A percentile compares a stretch with the other conserved stretches of the same genome.
These are phyloP conservation scores for Uncinocarpus reesii DNA, from an alignment of 2,329 filamentous ascomycete genomes.

Conservation along the genomic window DNA sequence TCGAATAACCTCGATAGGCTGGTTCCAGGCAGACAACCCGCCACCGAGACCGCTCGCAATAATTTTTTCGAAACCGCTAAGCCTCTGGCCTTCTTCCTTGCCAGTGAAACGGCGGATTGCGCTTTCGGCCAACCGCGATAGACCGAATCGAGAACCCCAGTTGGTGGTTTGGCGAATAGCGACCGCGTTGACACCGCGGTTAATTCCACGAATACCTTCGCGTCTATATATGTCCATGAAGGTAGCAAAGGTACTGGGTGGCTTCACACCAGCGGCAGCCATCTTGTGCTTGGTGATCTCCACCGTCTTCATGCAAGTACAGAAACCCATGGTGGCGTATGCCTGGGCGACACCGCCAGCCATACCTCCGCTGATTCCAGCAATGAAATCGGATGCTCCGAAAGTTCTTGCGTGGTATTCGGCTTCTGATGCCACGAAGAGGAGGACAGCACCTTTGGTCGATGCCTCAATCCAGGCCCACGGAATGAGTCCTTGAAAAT, in stretches of 20 bases:
- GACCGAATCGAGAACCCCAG: slow-evolving; percentile 93
- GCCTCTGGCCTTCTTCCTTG: slow-evolving; percentile 71
- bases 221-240: slow-evolving; percentile 95
- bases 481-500: slow-evolving; percentile 98
- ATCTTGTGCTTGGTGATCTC: slow-evolving; percentile 99
- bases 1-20: slow-evolving; percentile 98
- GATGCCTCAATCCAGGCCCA: slow-evolving; percentile 99
- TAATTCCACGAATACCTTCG: slow-evolving; percentile 92
- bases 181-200: slow-evolving; percentile 96
- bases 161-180: slow-evolving; percentile 99
- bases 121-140: slow-evolving; percentile 81
- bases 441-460: slow-evolving; percentile 96
- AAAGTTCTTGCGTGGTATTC: slow-evolving; percentile 82
- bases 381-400: slow-evolving; percentile 76
- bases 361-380: slow-evolving; percentile 85
- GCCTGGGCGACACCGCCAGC: slow-evolving; percentile 91
- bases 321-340: slow-evolving; percentile 99
- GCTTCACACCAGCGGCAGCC: slow-evolving; percentile 69
- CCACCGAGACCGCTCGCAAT: slow-evolving; percentile 76
- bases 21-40: slow-evolving; percentile 95
- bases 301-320: slow-evolving; percentile 99
- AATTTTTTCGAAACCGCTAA: slow-evolving; percentile 77
- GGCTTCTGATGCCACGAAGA: slow-evolving; percentile 97
- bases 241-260: slow-evolving; percentile 81
- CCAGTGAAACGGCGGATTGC: slow-evolving; percentile 68